These are phyloP conservation scores for Lactarius pseudohatsudake DNA, from an alignment of 768 basidiomycete genomes.

Conservation along the genomic window DNA sequence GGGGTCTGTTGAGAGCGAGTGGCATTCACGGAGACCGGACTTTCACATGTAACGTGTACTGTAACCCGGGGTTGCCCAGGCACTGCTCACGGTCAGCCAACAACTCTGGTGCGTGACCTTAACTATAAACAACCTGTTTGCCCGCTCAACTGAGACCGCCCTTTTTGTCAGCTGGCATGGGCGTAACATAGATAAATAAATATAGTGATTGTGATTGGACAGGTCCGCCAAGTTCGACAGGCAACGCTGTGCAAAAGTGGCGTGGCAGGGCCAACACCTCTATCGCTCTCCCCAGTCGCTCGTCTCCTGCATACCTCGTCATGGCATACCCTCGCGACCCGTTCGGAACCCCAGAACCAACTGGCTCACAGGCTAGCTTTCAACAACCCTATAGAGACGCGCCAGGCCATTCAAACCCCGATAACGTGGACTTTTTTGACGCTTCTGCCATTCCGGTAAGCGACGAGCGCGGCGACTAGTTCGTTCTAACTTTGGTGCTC, in stretches of 20 bases:
- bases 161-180: background rate
- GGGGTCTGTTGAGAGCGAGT: too few relatives aligned
- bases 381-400: conserved; percentile 12
- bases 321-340: conserved; percentile 18
- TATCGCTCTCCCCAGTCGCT: background rate
- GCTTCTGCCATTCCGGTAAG: conserved; percentile 15
- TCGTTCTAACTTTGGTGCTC: background rate
- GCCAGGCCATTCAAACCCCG: background rate
- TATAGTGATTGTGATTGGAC: background rate
- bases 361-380: background rate
- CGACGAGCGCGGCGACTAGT: background rate
- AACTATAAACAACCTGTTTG: too few relatives aligned
- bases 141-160: background rate
- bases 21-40: background rate
- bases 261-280: background rate
- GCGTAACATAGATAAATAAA: background rate
- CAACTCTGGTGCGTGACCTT: too few relatives aligned
- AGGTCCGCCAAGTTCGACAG: background rate
- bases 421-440: conserved; percentile 19
- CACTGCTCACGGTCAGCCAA: background rate
- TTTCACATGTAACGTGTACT: background rate
- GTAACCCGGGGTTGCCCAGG: too few relatives aligned
- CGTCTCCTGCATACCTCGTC: background rate
- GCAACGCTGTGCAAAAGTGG: background rate
- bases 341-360: conserved; percentile 18